Percentiles rank a stretch among this genome's conserved stretches.
phyloP scores from a whole-genome alignment of 805 yeast genomes.

The Barnettozyma californica region DNA sequence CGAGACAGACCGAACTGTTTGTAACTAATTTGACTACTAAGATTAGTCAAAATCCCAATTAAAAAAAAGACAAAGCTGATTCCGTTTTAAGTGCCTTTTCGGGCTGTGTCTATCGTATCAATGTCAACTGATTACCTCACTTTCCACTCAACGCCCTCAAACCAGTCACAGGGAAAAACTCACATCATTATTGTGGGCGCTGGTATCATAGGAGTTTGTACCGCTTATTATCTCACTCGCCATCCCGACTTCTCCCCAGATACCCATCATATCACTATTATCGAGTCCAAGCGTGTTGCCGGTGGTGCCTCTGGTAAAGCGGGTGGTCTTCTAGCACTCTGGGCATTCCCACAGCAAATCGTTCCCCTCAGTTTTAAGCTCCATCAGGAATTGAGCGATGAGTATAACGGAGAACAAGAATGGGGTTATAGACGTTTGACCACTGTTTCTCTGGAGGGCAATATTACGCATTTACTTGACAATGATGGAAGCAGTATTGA shows the following conservation, averaged over 20 bases:
- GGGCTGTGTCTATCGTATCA: background rate
- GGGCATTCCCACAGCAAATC: conserved; percentile 96
- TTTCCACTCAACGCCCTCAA: conserved; percentile 25
- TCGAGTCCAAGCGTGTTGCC: conserved; percentile 89
- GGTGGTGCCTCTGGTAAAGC: conserved; percentile 98
- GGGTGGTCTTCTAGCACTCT: conserved; percentile 87
- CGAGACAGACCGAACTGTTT: background rate
- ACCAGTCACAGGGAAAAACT: conserved; percentile 46
- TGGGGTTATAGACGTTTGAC: conserved; percentile 94
- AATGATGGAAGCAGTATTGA: conserved; percentile 25
- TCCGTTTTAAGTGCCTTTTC: background rate
- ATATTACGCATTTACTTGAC: conserved; percentile 36
- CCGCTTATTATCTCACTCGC: conserved; percentile 80
- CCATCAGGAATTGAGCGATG: conserved; percentile 76
- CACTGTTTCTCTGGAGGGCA: conserved; percentile 85
- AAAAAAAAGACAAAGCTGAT: too few relatives aligned
- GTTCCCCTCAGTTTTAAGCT: conserved; percentile 83
- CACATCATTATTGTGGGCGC: conserved; percentile 89
- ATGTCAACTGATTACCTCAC: conserved; percentile 15
- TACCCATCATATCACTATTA: conserved; percentile 73
- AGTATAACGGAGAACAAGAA: conserved; percentile 73
- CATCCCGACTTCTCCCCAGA: conserved; percentile 75
- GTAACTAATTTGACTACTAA: background rate
- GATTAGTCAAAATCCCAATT: background rate
- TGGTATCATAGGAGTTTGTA: conserved; percentile 93